A percentile compares a stretch with the other conserved stretches of the same genome.
phyloP scores from a whole-genome alignment of 129 eudicot genomes.

The Erigeron canadensis region DNA sequence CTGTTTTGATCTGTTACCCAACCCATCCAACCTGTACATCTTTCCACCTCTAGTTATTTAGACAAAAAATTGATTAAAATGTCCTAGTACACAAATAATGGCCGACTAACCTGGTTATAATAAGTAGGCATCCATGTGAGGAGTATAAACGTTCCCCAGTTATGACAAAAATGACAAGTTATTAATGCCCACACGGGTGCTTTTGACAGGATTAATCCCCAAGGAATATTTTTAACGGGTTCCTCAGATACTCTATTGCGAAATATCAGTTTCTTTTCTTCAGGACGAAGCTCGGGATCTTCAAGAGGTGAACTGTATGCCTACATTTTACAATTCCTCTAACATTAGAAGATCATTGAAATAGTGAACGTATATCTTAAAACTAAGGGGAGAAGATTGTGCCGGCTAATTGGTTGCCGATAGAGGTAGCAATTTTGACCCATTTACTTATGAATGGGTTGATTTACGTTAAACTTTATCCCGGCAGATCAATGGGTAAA shows the following conservation, averaged over 20 bases:
- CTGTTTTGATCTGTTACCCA: neutral
- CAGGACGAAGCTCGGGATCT: conserved; percentile 67
- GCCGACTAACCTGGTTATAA: conserved; percentile 66
- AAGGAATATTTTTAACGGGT: conserved; percentile 76
- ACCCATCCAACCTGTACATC: neutral
- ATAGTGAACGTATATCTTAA: neutral
- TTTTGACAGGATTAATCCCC: conserved; percentile 73
- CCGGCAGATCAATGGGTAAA: neutral
- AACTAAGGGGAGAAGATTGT: neutral
- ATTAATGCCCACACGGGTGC: conserved; percentile 89
- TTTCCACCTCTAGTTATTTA: neutral
- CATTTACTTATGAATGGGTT: neutral
- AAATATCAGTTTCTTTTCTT: conserved; percentile 71
- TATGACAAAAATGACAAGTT: conserved; percentile 83
- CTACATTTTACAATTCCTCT: conserved; percentile 29
- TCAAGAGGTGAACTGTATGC: conserved; percentile 83
- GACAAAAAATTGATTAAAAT: neutral
- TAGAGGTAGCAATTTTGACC: conserved; percentile 3
- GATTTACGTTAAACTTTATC: neutral
- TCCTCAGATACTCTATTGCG: conserved; percentile 50
- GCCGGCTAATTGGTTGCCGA: neutral
- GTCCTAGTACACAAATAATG: neutral
- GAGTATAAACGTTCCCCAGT: conserved; percentile 88
- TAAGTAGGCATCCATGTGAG: conserved; percentile 97
- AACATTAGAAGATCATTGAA: neutral